Conservation (phyloP, 257 asterid species). For the Solanum stenotomum region DNA sequence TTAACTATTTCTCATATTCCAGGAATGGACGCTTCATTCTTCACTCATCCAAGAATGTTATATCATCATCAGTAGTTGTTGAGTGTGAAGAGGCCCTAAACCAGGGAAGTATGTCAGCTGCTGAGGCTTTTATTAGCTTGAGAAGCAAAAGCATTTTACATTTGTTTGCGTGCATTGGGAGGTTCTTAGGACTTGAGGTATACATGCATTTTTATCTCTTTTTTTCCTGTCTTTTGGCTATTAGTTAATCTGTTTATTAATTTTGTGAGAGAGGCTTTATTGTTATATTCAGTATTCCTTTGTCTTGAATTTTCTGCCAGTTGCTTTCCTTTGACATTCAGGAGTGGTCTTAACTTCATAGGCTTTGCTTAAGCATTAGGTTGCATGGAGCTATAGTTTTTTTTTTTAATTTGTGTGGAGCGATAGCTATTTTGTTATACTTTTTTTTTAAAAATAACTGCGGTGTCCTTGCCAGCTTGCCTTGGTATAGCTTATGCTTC, state of each 20-base stretch:
- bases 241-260: neutral
- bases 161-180: slow-evolving; percentile 86
- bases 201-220: neutral
- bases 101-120: slow-evolving; percentile 78
- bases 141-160: slow-evolving; percentile 76
- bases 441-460: neutral
- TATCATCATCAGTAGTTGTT: slow-evolving; percentile 49
- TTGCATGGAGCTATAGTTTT: neutral
- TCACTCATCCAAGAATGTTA: slow-evolving; percentile 67
- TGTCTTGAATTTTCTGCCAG: neutral
- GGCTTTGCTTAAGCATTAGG: neutral
- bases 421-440: neutral
- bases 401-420: neutral
- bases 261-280: neutral
- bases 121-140: slow-evolving; percentile 67
- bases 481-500: neutral
- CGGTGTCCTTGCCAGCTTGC: neutral
- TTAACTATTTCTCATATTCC: slow-evolving; percentile 22
- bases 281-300: neutral
- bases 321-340: neutral
- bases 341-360: neutral
- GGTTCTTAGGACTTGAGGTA: slow-evolving; percentile 97
- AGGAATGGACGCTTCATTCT: slow-evolving; percentile 92
- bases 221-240: slow-evolving; percentile 5
- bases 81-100: slow-evolving; percentile 93